A percentile compares a stretch with the other conserved stretches of the same genome.
Conservation (phyloP, 306 rosid genomes). For the Datisca glomerata region DNA sequence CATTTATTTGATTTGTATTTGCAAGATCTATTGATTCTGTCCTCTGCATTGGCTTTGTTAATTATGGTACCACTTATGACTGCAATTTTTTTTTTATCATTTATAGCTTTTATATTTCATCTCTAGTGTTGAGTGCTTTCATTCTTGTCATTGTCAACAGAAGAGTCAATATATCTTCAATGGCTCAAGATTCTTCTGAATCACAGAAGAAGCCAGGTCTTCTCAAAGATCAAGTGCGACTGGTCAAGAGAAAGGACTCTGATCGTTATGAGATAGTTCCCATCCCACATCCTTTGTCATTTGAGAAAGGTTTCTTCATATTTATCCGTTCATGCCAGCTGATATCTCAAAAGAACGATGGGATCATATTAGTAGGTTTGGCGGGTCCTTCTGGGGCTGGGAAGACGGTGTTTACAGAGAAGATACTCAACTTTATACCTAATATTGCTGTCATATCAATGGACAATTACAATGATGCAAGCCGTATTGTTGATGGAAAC, state of each 20-base stretch:
- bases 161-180: slow-evolving; percentile 27
- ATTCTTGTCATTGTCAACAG: slow-evolving; percentile 8
- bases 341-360: slow-evolving; percentile 81
- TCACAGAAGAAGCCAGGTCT: slow-evolving; percentile 69
- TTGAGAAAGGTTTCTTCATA: slow-evolving; percentile 94
- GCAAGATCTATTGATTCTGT: too few relatives aligned
- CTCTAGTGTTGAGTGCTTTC: slow-evolving; percentile 4
- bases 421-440: slow-evolving; percentile 88
- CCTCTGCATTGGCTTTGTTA: too few relatives aligned
- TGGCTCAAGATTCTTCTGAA: slow-evolving; percentile 52
- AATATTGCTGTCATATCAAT: slow-evolving; percentile 94
- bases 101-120: too few relatives aligned
- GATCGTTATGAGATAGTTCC: slow-evolving; percentile 64
- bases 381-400: slow-evolving; percentile 99
- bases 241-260: slow-evolving; percentile 61
- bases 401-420: slow-evolving; percentile 84
- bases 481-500: slow-evolving; percentile 97
- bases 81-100: too few relatives aligned
- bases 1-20: too few relatives aligned
- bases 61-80: too few relatives aligned
- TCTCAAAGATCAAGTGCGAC: slow-evolving; percentile 77
- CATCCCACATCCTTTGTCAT: slow-evolving; percentile 57
- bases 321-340: slow-evolving; percentile 88
- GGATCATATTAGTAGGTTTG: slow-evolving; percentile 79
- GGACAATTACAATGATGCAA: slow-evolving; percentile 93